A percentile compares a stretch with the other conserved stretches of the same genome.
Evolutionary conservation across 2,329 filamentous ascomycete genomes (phyloP).

Genomic region (Zasmidium angulare): DNA sequence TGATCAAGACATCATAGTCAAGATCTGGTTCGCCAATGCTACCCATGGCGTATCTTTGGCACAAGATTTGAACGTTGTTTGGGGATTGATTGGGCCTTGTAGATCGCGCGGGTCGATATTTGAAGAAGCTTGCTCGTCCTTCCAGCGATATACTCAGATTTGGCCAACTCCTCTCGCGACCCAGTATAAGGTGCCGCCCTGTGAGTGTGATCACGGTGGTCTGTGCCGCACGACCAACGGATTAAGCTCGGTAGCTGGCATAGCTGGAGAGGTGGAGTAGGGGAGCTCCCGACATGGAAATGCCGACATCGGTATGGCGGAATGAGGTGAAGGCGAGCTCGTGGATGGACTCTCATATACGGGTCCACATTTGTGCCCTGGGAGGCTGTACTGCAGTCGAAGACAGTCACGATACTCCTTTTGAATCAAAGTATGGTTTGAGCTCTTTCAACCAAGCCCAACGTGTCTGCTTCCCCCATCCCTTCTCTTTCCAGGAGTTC

Average conservation of each 20-base stretch:
- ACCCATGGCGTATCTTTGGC: conserved; percentile 6
- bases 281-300: not conserved
- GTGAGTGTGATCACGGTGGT: not conserved
- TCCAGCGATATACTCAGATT: no score
- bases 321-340: not conserved
- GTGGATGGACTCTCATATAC: no score
- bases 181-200: no score
- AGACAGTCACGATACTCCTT: not conserved
- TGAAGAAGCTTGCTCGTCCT: no score
- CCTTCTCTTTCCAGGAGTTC: conserved; percentile 6
- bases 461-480: not conserved
- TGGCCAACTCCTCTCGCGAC: no score
- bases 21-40: conserved; percentile 9
- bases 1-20: conserved; percentile 40
- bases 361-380: no score
- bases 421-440: not conserved
- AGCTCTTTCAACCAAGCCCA: conserved; percentile 9
- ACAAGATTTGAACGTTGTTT: not conserved
- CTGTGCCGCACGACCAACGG: not conserved
- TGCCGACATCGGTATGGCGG: not conserved
- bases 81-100: no score
- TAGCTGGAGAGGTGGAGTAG: not conserved
- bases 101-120: no score
- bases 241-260: not conserved
- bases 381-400: no score